phyloP scores from a whole-genome alignment of 768 basidiomycete genomes.

The Pisolithus marmoratus region DNA sequence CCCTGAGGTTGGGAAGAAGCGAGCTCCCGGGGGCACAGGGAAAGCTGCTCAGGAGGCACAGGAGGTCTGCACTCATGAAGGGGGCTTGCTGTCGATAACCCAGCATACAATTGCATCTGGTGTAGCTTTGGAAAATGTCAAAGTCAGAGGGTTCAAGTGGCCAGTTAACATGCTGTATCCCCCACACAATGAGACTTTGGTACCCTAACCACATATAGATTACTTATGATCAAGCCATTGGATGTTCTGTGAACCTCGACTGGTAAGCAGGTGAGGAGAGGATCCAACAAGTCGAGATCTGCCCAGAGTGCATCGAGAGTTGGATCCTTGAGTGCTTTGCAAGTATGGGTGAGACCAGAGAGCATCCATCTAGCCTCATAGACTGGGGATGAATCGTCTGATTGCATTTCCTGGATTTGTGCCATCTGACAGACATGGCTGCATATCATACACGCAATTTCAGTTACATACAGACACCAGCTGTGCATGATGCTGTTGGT shows the following conservation, averaged over 20 bases:
- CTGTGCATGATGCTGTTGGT: background rate
- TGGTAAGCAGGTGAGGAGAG: conserved; percentile 1
- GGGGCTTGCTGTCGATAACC: background rate
- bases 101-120: background rate
- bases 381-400: too few species aligned
- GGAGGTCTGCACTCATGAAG: background rate
- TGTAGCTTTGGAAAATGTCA: conserved; percentile 2
- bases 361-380: too few species aligned
- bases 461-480: background rate
- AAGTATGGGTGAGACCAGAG: too few species aligned
- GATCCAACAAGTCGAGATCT: conserved; percentile 1
- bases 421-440: background rate
- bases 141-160: background rate
- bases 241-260: background rate
- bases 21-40: too few species aligned
- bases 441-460: background rate
- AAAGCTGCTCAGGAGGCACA: conserved; percentile 1
- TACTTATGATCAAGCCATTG: background rate
- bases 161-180: background rate
- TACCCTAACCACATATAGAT: too few species aligned
- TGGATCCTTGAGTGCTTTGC: conserved; percentile 1
- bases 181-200: too few species aligned
- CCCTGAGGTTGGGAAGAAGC: too few species aligned
- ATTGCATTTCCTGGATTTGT: too few species aligned
- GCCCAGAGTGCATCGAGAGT: conserved; percentile 2